phyloP scores from a whole-genome alignment of 352 stramenopile genomes.

The Saprolegnia parasitica region DNA sequence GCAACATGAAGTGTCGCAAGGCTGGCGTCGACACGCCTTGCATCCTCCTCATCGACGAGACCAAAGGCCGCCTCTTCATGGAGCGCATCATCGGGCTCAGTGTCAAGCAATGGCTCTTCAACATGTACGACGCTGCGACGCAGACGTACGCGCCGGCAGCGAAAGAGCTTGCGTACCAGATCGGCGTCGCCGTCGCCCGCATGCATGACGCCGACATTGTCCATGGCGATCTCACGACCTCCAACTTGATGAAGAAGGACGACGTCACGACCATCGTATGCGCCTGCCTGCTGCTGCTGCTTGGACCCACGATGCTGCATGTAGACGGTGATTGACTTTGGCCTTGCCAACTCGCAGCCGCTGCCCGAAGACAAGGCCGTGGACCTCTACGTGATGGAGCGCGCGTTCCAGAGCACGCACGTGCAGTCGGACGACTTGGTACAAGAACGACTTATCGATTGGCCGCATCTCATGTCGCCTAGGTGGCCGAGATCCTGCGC shows the following conservation, averaged over 20 bases:
- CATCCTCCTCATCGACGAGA: constrained; percentile 79
- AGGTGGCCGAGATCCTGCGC: constrained; percentile 79
- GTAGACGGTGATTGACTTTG: constrained; percentile 83
- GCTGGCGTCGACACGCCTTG: constrained; percentile 61
- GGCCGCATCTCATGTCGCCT: constrained; percentile 6
- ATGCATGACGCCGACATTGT: constrained; percentile 91
- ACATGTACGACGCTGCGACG: constrained; percentile 39
- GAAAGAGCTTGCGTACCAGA: constrained; percentile 67
- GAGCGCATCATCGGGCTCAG: constrained; percentile 66
- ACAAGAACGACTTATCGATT: constrained; percentile 8
- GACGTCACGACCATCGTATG: constrained; percentile 22
- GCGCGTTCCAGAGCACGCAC: constrained; percentile 88
- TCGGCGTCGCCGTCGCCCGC: constrained; percentile 85
- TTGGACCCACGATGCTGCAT: constrained; percentile 18
- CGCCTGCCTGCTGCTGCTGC: background rate
- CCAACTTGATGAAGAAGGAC: constrained; percentile 81
- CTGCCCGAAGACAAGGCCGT: constrained; percentile 89
- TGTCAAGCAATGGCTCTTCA: constrained; percentile 66
- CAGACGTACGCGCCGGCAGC: constrained; percentile 43
- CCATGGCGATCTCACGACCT: constrained; percentile 92
- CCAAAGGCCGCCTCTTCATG: constrained; percentile 57
- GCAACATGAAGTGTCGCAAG: constrained; percentile 75
- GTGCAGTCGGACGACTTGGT: constrained; percentile 78
- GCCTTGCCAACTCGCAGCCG: constrained; percentile 74
- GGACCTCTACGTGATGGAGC: constrained; percentile 91